Evolutionary conservation across 2,329 filamentous ascomycete species (phyloP).

Genomic region (Microsporum ferrugineum): DNA sequence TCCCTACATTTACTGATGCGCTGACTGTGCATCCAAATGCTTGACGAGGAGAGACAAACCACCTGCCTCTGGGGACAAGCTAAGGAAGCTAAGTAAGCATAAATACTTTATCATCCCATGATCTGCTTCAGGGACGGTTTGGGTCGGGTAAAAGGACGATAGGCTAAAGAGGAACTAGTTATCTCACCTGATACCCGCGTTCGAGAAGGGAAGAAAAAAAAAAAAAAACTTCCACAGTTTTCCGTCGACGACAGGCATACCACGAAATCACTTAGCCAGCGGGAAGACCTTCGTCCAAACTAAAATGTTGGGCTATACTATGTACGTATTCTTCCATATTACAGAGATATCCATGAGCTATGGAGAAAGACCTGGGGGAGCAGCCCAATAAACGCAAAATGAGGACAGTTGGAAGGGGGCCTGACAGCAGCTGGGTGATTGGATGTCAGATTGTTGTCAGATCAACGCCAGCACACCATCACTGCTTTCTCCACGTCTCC

Average conservation of each 20-base stretch:
- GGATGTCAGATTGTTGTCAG: background rate
- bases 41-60: too few relatives aligned
- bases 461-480: background rate
- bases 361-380: too few relatives aligned
- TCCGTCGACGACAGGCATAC: background rate
- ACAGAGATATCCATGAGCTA: too few relatives aligned
- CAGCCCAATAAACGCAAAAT: background rate
- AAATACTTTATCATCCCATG: too few relatives aligned
- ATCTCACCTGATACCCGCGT: background rate
- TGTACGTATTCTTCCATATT: background rate
- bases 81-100: too few relatives aligned
- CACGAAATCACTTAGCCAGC: background rate
- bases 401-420: background rate
- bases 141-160: background rate
- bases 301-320: background rate
- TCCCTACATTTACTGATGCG: too few relatives aligned
- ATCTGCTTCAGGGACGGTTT: background rate
- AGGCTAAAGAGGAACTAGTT: background rate
- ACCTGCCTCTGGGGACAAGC: too few relatives aligned
- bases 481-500: background rate
- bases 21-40: too few relatives aligned
- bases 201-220: background rate
- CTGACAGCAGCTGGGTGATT: background rate
- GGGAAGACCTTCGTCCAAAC: background rate
- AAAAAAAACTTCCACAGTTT: background rate